Percentiles rank a stretch among this genome's conserved stretches.
Evolutionary conservation across 2,329 filamentous ascomycete genomes (phyloP).

Genomic region (Monosporascus sp.): DNA sequence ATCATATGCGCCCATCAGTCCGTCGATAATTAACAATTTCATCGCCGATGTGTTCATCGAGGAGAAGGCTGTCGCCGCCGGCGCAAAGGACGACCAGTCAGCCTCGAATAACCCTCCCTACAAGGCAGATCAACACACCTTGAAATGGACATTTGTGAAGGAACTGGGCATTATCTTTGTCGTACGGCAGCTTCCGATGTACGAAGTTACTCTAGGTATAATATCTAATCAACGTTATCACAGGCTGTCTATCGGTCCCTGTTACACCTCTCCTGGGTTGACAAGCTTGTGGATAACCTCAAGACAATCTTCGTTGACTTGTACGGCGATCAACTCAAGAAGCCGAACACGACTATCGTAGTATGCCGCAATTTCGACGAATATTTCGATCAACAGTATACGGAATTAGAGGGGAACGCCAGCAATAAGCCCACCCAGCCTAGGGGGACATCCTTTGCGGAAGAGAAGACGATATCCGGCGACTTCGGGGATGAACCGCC

Average conservation of each 20-base stretch:
- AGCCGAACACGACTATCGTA: slow-evolving; percentile 69
- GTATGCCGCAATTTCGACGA: slow-evolving; percentile 78
- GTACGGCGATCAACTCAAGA: slow-evolving; percentile 82
- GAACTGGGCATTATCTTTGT: slow-evolving; percentile 95
- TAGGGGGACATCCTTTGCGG: slow-evolving; percentile 22
- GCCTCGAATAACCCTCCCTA: slow-evolving; percentile 67
- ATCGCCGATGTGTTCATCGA: slow-evolving; percentile 98
- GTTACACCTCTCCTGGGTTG: slow-evolving; percentile 92
- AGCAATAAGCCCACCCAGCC: slow-evolving; percentile 21
- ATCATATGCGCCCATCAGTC: slow-evolving; percentile 72
- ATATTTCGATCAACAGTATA: slow-evolving; percentile 91
- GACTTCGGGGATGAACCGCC: slow-evolving; percentile 34
- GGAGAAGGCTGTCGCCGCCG: slow-evolving; percentile 65
- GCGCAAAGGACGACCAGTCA: slow-evolving; percentile 53
- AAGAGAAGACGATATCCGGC: slow-evolving; percentile 29
- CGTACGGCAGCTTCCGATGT: slow-evolving; percentile 42
- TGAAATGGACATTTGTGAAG: slow-evolving; percentile 91
- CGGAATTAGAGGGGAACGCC: slow-evolving; percentile 63
- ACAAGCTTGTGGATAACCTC: slow-evolving; percentile 93
- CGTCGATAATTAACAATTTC: slow-evolving; percentile 84
- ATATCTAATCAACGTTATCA: slow-evolving; percentile 2
- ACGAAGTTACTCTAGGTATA: not conserved
- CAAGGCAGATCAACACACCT: slow-evolving; percentile 85
- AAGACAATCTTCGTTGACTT: slow-evolving; percentile 85
- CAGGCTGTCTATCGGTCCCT: slow-evolving; percentile 96